phyloP scores from a whole-genome alignment of 1,139 yeast species.

The Yamadazyma sp. region DNA sequence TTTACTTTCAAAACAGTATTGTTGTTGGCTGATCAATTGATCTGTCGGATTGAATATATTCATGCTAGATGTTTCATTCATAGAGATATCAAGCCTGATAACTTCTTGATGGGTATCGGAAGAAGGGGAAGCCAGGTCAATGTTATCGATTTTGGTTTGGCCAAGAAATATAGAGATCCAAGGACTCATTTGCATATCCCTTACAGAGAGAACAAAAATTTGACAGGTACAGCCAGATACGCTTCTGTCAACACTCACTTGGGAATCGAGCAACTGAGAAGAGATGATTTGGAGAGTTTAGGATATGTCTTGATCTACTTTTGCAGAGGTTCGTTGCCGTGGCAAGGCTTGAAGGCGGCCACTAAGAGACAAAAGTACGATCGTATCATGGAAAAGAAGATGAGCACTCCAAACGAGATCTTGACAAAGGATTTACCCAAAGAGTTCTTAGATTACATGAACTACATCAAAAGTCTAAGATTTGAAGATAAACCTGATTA shows the following conservation, averaged over 20 bases:
- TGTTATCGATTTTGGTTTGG: conserved; percentile 95
- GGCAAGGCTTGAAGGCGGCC: conserved; percentile 98
- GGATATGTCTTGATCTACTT: conserved; percentile 95
- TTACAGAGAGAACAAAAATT: conserved; percentile 91
- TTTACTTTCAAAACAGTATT: conserved; percentile 92
- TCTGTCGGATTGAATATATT: conserved; percentile 91
- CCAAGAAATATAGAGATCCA: conserved; percentile 94
- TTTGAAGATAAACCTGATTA: conserved; percentile 98
- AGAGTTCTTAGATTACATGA: conserved; percentile 86
- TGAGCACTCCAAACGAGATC: conserved; percentile 87
- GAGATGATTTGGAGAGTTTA: conserved; percentile 94
- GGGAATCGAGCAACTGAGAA: conserved; percentile 94
- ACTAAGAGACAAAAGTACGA: conserved; percentile 97
- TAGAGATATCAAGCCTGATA: conserved; percentile 91
- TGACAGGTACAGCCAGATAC: conserved; percentile 97
- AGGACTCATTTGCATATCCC: conserved; percentile 95
- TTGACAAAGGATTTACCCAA: conserved; percentile 89
- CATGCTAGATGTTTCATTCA: conserved; percentile 96
- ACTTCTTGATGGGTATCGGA: conserved; percentile 95
- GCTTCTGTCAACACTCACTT: conserved; percentile 94
- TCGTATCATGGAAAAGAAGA: conserved; percentile 93
- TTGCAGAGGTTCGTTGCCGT: conserved; percentile 92
- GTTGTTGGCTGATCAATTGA: conserved; percentile 88
- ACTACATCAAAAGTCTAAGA: conserved; percentile 84
- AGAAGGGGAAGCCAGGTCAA: conserved; percentile 93